A percentile compares a stretch with the other conserved stretches of the same genome.
These are phyloP conservation scores for Xylaria telfairii DNA, from an alignment of 495 filamentous ascomycete genomes.

Conservation along the genomic window DNA sequence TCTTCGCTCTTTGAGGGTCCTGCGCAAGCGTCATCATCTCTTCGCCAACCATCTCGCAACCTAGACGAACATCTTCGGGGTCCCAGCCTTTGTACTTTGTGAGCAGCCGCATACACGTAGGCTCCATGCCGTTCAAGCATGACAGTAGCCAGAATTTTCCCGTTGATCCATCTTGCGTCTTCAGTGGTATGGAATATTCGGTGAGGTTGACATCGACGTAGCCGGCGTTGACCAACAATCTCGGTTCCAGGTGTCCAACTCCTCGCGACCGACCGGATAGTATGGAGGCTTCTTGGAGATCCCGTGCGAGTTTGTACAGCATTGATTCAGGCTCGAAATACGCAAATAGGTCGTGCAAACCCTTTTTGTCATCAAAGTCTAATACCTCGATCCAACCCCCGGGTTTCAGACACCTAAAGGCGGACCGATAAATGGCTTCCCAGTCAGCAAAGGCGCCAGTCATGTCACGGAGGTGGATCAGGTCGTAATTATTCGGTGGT, in stretches of 20 bases:
- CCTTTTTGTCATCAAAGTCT: slow-evolving; percentile 57
- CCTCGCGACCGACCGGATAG: slow-evolving; percentile 56
- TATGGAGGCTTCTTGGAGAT: slow-evolving; percentile 49
- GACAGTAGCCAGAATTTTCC: slow-evolving; percentile 72
- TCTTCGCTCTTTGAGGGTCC: slow-evolving; percentile 47
- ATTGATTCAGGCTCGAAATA: slow-evolving; percentile 49
- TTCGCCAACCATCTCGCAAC: slow-evolving; percentile 59
- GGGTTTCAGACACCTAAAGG: slow-evolving; percentile 63
- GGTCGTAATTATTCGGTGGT: slow-evolving; percentile 63
- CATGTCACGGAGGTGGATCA: slow-evolving; percentile 70
- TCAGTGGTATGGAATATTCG: slow-evolving; percentile 65
- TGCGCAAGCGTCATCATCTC: slow-evolving; percentile 59
- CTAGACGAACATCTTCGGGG: slow-evolving; percentile 56
- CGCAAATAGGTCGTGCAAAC: slow-evolving; percentile 44
- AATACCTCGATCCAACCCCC: slow-evolving; percentile 71
- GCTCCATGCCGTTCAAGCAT: slow-evolving; percentile 69
- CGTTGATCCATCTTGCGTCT: slow-evolving; percentile 58
- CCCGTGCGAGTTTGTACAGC: slow-evolving; percentile 40
- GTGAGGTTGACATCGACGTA: slow-evolving; percentile 65
- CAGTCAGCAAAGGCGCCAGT: slow-evolving; percentile 69
- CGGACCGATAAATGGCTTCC: slow-evolving; percentile 64
- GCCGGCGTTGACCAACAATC: slow-evolving; percentile 59
- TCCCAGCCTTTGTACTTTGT: slow-evolving; percentile 66
- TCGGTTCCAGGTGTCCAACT: slow-evolving; percentile 59
- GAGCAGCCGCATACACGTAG: slow-evolving; percentile 63